Evolutionary conservation across 2,329 filamentous ascomycete species (phyloP).

Genomic region (Rasamsonia emersonii): DNA sequence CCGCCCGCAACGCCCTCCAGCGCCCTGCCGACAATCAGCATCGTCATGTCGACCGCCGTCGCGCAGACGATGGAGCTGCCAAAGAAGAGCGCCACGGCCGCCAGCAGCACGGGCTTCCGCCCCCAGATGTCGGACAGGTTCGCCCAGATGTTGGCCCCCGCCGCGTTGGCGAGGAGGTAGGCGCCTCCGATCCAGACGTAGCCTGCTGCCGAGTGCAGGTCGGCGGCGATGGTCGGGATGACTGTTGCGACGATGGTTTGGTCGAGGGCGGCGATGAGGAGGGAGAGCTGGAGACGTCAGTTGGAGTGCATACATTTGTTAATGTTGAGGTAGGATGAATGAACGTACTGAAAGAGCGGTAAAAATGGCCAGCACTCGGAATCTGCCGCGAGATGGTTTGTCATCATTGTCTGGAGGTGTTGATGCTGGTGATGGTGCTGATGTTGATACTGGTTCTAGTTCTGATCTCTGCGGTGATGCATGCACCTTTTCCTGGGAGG

Average conservation of each 20-base stretch:
- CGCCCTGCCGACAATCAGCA: conserved; percentile 46
- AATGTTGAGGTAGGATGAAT: no score
- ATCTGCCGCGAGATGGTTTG: background rate
- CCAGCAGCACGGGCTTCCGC: conserved; percentile 45
- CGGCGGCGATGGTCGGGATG: conserved; percentile 50
- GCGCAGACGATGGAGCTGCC: conserved; percentile 44
- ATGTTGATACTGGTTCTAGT: conserved; percentile 3
- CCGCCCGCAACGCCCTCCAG: conserved; percentile 48
- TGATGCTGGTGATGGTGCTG: background rate
- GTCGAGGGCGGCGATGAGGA: conserved; percentile 30
- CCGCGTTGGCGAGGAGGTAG: conserved; percentile 62
- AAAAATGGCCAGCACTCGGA: conserved; percentile 5
- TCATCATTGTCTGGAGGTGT: background rate
- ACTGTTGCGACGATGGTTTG: conserved; percentile 54
- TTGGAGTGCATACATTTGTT: background rate
- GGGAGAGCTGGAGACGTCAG: conserved; percentile 14
- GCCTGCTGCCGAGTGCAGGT: conserved; percentile 58
- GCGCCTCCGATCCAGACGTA: conserved; percentile 73
- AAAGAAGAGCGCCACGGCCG: conserved; percentile 42
- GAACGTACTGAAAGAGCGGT: conserved; percentile 5
- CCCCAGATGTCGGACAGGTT: conserved; percentile 52
- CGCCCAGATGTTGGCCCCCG: conserved; percentile 63
- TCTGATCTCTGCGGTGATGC: no score
- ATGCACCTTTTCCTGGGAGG: no score
- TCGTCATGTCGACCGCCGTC: conserved; percentile 37